Conservation (phyloP, 345 rosid genomes). For the Euclidium syriacum region DNA sequence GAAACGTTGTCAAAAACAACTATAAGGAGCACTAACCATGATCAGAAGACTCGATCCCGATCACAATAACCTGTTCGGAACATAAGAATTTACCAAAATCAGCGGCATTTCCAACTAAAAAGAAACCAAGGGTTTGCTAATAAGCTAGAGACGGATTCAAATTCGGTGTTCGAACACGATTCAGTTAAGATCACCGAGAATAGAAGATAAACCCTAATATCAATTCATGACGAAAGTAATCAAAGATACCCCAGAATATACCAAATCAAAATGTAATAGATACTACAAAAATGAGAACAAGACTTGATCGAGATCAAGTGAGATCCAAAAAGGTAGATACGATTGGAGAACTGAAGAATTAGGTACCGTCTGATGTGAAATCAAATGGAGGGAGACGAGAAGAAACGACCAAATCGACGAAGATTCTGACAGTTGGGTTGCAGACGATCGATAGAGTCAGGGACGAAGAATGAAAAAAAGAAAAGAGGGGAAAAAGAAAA, state of each 20-base stretch:
- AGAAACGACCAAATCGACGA: conserved; percentile 23
- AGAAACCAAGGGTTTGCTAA: not conserved
- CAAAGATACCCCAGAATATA: not conserved
- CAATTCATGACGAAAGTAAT: not conserved
- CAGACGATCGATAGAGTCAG: conserved; percentile 21
- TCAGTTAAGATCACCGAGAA: not conserved
- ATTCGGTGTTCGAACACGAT: not conserved
- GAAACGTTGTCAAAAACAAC: not conserved
- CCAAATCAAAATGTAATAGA: conserved; percentile 4
- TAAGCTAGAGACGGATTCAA: not conserved
- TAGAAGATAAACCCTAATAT: conserved; percentile 10
- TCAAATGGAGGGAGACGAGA: conserved; percentile 2
- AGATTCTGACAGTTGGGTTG: conserved; percentile 23
- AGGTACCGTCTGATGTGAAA: conserved; percentile 18
- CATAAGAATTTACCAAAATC: not conserved
- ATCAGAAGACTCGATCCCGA: conserved; percentile 11
- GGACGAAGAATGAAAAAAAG: not conserved
- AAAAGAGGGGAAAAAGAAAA: not conserved
- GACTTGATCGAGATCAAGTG: conserved; percentile 6
- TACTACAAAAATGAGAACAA: not conserved
- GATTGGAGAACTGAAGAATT: not conserved
- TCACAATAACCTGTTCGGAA: conserved; percentile 9
- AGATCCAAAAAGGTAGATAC: not conserved
- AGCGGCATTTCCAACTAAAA: conserved; percentile 11
- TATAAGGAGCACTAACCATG: conserved; percentile 27